Percentiles rank a stretch among this genome's conserved stretches.
Conservation (phyloP, 805 yeast genomes). For the Kazachstania taianensis region DNA sequence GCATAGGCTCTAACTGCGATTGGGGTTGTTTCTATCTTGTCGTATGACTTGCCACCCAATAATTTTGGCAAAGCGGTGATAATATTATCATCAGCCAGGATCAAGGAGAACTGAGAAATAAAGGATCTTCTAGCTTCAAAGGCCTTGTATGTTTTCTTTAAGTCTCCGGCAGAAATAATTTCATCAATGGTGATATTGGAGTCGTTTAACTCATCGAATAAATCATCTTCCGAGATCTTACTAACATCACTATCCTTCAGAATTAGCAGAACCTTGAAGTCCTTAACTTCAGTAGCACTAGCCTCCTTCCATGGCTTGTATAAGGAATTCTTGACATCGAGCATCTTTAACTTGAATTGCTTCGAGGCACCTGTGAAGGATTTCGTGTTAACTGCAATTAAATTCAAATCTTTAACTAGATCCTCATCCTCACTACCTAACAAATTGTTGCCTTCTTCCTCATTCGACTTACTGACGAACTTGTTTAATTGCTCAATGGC, state of each 20-base stretch:
- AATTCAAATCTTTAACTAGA: conserved; percentile 36
- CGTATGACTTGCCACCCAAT: conserved; percentile 80
- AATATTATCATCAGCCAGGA: conserved; percentile 76
- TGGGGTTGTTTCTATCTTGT: conserved; percentile 54
- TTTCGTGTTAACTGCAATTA: conserved; percentile 57
- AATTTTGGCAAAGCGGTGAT: conserved; percentile 72
- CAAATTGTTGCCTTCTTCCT: conserved; percentile 20
- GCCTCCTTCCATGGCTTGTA: conserved; percentile 24
- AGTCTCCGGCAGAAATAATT: conserved; percentile 60
- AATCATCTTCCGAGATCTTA: conserved; percentile 33
- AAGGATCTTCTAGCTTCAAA: conserved; percentile 80
- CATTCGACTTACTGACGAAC: conserved; percentile 33
- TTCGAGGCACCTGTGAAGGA: conserved; percentile 44
- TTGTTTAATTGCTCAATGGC: conserved; percentile 61
- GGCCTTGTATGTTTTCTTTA: conserved; percentile 79
- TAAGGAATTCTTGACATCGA: conserved; percentile 32
- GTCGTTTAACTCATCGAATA: conserved; percentile 59
- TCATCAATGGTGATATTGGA: conserved; percentile 29
- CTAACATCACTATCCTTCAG: conserved; percentile 33
- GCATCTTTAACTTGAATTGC: conserved; percentile 45
- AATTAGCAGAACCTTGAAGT: conserved; percentile 31
- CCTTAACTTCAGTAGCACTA: conserved; percentile 24
- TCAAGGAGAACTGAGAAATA: conserved; percentile 55
- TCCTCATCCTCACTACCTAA: conserved; percentile 52
- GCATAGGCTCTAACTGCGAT: conserved; percentile 45